phyloP scores from a whole-genome alignment of 208 protist species.

The Porcisia hertigi region DNA sequence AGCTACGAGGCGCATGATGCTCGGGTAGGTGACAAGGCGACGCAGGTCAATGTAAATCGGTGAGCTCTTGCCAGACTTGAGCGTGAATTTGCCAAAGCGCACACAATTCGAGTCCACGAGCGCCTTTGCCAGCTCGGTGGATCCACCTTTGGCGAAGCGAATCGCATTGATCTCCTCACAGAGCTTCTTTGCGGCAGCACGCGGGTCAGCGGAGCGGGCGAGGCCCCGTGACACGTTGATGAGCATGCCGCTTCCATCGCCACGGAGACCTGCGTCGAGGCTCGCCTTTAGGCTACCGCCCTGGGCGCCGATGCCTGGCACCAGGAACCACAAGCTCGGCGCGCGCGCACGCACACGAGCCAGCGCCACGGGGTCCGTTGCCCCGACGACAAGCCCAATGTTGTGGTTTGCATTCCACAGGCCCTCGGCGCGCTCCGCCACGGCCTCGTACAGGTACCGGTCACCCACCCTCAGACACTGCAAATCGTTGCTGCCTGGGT shows the following conservation, averaged over 20 bases:
- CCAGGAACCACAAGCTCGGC: constrained; percentile 87
- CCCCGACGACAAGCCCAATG: constrained; percentile 85
- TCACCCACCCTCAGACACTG: constrained; percentile 69
- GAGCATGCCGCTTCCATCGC: constrained; percentile 78
- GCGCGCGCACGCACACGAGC: constrained; percentile 71
- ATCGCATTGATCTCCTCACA: constrained; percentile 81
- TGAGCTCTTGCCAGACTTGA: constrained; percentile 95
- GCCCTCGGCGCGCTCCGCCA: constrained; percentile 75
- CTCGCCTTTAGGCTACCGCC: constrained; percentile 75
- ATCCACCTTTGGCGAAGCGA: constrained; percentile 49
- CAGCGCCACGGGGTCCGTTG: constrained; percentile 81
- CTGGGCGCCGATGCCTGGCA: constrained; percentile 86
- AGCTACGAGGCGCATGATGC: constrained; percentile 78
- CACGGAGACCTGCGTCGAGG: constrained; percentile 73
- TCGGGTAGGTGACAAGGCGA: constrained; percentile 88
- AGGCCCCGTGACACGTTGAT: constrained; percentile 88
- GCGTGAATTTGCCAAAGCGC: constrained; percentile 94
- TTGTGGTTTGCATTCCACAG: constrained; percentile 79
- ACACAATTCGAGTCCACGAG: constrained; percentile 86
- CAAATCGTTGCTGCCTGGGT: constrained; percentile 87
- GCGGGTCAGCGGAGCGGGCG: constrained; percentile 66
- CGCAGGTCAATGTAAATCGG: constrained; percentile 97
- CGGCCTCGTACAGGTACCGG: constrained; percentile 72
- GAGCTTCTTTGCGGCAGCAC: constrained; percentile 64
- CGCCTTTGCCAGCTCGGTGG: constrained; percentile 57